These are phyloP conservation scores for Apiotrichum laibachii DNA, from an alignment of 1,284 basidiomycete genomes.

Conservation along the genomic window DNA sequence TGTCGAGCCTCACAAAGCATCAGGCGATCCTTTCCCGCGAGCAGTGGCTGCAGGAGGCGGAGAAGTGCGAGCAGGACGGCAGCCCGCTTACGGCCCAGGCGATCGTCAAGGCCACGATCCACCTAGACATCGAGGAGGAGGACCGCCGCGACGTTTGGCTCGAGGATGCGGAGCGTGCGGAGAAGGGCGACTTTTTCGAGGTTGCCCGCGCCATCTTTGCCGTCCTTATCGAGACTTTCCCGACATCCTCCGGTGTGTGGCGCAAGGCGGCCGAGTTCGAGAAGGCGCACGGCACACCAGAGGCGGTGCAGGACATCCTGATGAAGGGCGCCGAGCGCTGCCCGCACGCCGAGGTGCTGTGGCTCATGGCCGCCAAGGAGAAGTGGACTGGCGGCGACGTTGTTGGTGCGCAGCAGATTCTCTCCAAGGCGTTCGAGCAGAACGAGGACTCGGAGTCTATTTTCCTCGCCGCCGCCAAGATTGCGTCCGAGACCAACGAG, in stretches of 20 bases:
- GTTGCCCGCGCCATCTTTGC: conserved; percentile 84
- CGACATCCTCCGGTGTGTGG: conserved; percentile 80
- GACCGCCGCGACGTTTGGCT: conserved; percentile 87
- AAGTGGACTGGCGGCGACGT: conserved; percentile 88
- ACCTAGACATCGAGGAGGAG: conserved; percentile 91
- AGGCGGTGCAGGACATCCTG: conserved; percentile 78
- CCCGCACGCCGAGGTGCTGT: conserved; percentile 90
- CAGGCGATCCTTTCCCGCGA: conserved; percentile 87
- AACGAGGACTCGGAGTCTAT: conserved; percentile 97
- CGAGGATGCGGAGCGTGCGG: conserved; percentile 80
- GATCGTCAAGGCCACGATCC: conserved; percentile 92
- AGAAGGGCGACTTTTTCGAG: conserved; percentile 70
- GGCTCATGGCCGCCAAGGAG: conserved; percentile 97
- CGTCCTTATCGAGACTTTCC: conserved; percentile 87
- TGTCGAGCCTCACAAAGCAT: conserved; percentile 72
- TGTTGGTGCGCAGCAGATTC: conserved; percentile 75
- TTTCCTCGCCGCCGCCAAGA: conserved; percentile 93
- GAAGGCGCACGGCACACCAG: conserved; percentile 79
- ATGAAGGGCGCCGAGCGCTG: conserved; percentile 80
- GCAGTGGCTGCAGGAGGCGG: conserved; percentile 94
- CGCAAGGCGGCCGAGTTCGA: conserved; percentile 86
- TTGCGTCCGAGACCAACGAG: conserved; percentile 92
- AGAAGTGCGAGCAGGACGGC: conserved; percentile 83
- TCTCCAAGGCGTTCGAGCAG: conserved; percentile 85
- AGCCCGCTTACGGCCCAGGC: conserved; percentile 84